Base-by-base conservation (phyloP, 208 protist genomes). In the Leishmania braziliensis region DNA sequence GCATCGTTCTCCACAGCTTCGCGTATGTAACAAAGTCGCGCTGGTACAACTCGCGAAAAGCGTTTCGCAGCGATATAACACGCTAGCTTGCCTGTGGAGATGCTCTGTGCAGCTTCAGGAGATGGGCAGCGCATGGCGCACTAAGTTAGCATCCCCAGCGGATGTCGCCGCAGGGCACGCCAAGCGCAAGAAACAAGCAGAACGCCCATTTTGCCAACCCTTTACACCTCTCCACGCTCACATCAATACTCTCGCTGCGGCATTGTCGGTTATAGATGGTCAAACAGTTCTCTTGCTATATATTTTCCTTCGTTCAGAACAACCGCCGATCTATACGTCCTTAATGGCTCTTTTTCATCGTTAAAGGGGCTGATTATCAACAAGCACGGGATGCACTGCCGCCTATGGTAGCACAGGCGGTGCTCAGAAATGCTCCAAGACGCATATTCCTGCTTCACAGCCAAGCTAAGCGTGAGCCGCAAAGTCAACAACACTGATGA, bases 231-330 rank as follows among this genome's bases (percentile, higher is more conserved):
- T 33, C 39, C 46, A 43, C 2, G 6, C 14, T 73, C 48, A 16
- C 69, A 48, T 46, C 23, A 29, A 51, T 29, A 36, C 23, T 51
- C 69, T n/a, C n/a, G 12, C 20, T 73, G 36, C 0, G 18, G 39
- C 8, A 51, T 33, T 75, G 39, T 43, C 18, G 29, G 23, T 71
- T 69, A 48, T 29, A 48, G 46, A 5, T 36, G 70, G 51, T 10
- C n/a, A 73, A 62, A 48, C 29, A 68, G 12, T 79, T 29, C 23
- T 83, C 39, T 33, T 81, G 16, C 78, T 46, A 46, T 46, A 46
- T 46, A 0, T 74, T 36, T 85, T 78, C 9, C 18, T 80, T 82
- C 74, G 6, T 50, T 77, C 82, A 83, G 62, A 36, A 73, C 23
- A 75, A 48, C 29, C 26, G 33, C 63, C 14, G 60, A 78, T 43